Evolutionary conservation across 2,329 filamentous ascomycete genomes (phyloP).

Genomic region (Aspergillus arachidicola): DNA sequence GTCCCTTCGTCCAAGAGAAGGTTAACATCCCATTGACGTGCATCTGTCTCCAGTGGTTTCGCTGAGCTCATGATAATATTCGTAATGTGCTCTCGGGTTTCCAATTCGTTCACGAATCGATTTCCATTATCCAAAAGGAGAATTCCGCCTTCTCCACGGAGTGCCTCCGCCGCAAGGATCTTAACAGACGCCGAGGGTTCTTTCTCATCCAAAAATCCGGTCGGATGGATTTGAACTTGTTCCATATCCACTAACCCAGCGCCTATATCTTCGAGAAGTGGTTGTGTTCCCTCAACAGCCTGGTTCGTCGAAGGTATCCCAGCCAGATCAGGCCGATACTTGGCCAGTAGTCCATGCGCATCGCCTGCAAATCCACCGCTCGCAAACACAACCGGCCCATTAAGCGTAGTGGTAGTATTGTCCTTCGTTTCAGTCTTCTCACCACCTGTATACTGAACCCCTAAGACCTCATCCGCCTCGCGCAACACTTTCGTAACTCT

Average conservation of each 20-base stretch:
- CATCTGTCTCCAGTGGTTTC: slow-evolving; percentile 22
- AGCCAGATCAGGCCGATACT: slow-evolving; percentile 61
- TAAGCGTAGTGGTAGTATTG: slow-evolving; percentile 28
- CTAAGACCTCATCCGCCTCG: slow-evolving; percentile 44
- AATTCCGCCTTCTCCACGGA: slow-evolving; percentile 65
- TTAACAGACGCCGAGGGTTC: slow-evolving; percentile 54
- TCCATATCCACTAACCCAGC: slow-evolving; percentile 51
- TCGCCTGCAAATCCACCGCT: slow-evolving; percentile 67
- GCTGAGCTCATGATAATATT: slow-evolving; percentile 51
- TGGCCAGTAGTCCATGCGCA: slow-evolving; percentile 57
- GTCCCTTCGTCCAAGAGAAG: slow-evolving; percentile 64
- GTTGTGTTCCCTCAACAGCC: slow-evolving; percentile 57
- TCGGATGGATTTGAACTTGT: slow-evolving; percentile 65
- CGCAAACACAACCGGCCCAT: slow-evolving; percentile 62
- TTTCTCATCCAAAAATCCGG: slow-evolving; percentile 62
- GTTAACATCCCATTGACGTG: slow-evolving; percentile 61
- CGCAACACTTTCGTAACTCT: slow-evolving; percentile 57
- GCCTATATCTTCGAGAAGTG: slow-evolving; percentile 43
- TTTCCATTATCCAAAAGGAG: slow-evolving; percentile 50
- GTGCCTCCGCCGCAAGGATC: slow-evolving; percentile 65
- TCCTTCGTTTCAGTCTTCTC: slow-evolving; percentile 31
- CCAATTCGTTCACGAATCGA: slow-evolving; percentile 65
- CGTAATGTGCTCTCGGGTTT: slow-evolving; percentile 61
- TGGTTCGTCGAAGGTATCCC: slow-evolving; percentile 67
- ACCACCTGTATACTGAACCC: slow-evolving; percentile 53